Percentiles rank a stretch among this genome's conserved stretches.
Evolutionary conservation across 1,284 basidiomycete species (phyloP).

Genomic region (Coniferiporia sulphurascens): DNA sequence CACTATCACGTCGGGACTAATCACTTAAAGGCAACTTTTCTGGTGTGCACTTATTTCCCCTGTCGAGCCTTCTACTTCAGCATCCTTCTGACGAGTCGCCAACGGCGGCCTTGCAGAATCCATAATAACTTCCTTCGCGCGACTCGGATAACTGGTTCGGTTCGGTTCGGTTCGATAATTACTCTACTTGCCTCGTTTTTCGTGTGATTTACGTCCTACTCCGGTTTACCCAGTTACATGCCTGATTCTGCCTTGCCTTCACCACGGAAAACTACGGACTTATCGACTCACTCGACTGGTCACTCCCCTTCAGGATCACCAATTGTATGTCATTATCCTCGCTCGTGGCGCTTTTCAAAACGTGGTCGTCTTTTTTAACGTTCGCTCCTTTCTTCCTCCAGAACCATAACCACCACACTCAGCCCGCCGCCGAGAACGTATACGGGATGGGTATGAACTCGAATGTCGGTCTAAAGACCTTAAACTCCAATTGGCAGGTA

Average conservation of each 20-base stretch:
- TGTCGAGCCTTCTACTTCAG: background rate
- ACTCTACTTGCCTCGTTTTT: constrained; percentile 9
- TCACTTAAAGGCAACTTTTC: background rate
- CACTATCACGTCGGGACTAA: constrained; percentile 2
- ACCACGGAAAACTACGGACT: constrained; percentile 8
- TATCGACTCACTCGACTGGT: background rate
- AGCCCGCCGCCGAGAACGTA: constrained; percentile 33
- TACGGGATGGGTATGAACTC: constrained; percentile 50
- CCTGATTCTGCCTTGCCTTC: constrained; percentile 4
- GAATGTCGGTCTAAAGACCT: constrained; percentile 42
- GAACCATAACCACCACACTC: constrained; percentile 17
- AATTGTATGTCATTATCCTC: constrained; percentile 14
- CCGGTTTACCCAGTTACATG: constrained; percentile 6
- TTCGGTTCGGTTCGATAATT: constrained; percentile 7
- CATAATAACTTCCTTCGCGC: background rate
- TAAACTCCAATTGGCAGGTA: constrained; percentile 70
- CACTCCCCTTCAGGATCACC: constrained; percentile 11
- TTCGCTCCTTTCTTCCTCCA: constrained; percentile 9
- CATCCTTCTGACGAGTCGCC: background rate
- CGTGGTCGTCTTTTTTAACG: constrained; percentile 17
- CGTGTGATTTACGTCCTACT: constrained; percentile 8
- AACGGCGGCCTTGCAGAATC: background rate
- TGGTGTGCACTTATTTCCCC: background rate
- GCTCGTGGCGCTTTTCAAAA: constrained; percentile 15
- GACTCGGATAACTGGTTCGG: background rate